Evolutionary conservation across 1,284 basidiomycete genomes (phyloP), one percentile per base, ranked within the genome.

Genomic region (Cryptococcus sp.): DNA sequence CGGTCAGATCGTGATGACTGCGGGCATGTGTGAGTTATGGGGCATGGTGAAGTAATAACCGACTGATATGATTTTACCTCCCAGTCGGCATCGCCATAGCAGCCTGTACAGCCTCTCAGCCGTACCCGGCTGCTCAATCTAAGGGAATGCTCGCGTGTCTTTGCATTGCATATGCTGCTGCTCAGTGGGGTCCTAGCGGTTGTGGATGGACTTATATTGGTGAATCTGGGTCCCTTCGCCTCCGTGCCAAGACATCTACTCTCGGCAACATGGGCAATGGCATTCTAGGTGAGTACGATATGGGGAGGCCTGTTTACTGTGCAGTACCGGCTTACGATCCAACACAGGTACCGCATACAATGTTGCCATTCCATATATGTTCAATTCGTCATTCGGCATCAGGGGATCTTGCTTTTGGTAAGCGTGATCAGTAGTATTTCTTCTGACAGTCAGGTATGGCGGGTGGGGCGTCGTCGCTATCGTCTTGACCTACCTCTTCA

Each of bases 401-500:
- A 31, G 27, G 27, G 27, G 27, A 31, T 31, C 27, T 31, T 31
- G 27, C 27, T 31, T 31, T 10, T 31, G 27, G 27, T 31, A 31
- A 31, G 27, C 27, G 27, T 31, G 4, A 10, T 5, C 10, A 4
- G 4, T 10, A 10, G 5, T 4, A 10, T 31, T 31, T 31, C 10
- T 10, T 4, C 27, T 31, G 27, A 31, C 27, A 31, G 10, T 31
- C 27, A 31, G 27, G 27, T 31, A 31, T 31, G 27, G 27, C 10
- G 27, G 27, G 53, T 44, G 61, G 61, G 10, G 13, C 45, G 15
- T n/a, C 5, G 10, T 53, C 57, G 52, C 39, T 25, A 27, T 17
- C 25, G 16, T 57, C 46, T 5, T 50, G 40, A 16, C 58, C 47
- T 63, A 49, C 38, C 49, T 67, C 41, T 62, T 59, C 47, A 52